Conservation (phyloP, 768 basidiomycete species). For the Chalciporus sphaerocephalus region DNA sequence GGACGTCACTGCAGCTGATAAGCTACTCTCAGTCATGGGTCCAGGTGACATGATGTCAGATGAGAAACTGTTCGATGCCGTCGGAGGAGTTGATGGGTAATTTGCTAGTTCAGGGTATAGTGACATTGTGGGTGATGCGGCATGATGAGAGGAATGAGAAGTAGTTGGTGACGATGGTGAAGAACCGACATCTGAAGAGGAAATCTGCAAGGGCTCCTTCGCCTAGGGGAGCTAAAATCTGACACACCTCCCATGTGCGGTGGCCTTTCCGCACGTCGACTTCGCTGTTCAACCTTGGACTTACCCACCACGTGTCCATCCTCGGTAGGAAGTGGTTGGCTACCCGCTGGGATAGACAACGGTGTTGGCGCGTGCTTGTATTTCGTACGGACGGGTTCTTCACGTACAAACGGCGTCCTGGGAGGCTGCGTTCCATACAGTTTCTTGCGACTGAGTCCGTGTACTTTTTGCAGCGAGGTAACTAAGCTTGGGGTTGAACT, state of each 20-base stretch:
- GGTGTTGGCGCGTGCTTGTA: slow-evolving; percentile 32
- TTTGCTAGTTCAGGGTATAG: slow-evolving; percentile 20
- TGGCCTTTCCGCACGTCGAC: slow-evolving; percentile 19
- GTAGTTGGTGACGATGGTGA: slow-evolving; percentile 24
- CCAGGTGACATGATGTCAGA: slow-evolving; percentile 3
- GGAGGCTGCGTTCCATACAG: slow-evolving; percentile 51
- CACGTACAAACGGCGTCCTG: slow-evolving; percentile 50
- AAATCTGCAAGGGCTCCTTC: slow-evolving; percentile 19
- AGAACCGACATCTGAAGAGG: slow-evolving; percentile 19
- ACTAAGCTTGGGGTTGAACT: slow-evolving; percentile 65
- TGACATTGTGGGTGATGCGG: slow-evolving; percentile 21
- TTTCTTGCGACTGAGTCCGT: slow-evolving; percentile 69
- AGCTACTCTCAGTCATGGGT: slow-evolving; percentile 13
- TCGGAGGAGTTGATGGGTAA: slow-evolving; percentile 12
- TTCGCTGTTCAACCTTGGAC: slow-evolving; percentile 24
- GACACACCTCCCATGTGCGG: slow-evolving; percentile 13
- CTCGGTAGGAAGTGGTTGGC: slow-evolving; percentile 16
- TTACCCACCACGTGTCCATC: slow-evolving; percentile 18
- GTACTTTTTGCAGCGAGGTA: slow-evolving; percentile 58
- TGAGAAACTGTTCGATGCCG: slow-evolving; percentile 9
- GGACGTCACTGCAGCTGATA: slow-evolving; percentile 3
- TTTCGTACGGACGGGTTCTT: slow-evolving; percentile 41
- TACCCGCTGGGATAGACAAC: slow-evolving; percentile 29
- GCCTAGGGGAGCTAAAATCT: slow-evolving; percentile 34
- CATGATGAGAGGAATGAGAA: slow-evolving; percentile 17